Evolutionary conservation across 345 rosid genomes (phyloP).

Genomic region (Salix koriyanagi): DNA sequence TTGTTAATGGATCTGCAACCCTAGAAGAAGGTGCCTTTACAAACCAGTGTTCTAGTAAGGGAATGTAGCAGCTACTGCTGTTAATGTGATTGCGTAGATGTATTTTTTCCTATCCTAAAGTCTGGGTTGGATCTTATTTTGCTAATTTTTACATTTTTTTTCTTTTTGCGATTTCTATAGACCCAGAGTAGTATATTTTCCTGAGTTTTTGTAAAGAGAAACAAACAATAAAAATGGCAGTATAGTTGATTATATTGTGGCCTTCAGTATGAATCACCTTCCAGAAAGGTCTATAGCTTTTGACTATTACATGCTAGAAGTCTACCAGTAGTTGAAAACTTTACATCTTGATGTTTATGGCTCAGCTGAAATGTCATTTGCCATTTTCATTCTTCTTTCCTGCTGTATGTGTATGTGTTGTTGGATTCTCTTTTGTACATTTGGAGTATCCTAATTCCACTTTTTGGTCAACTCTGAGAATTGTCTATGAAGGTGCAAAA

Average conservation of each 20-base stretch:
- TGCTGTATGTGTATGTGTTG: no score
- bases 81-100: no score
- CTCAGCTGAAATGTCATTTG: not conserved
- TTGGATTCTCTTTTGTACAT: not conserved
- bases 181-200: no score
- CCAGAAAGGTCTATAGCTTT: constrained; percentile 2
- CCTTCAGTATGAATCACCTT: not conserved
- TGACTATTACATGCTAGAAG: not conserved
- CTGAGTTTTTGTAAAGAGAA: not conserved
- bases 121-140: not conserved
- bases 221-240: not conserved
- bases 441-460: not conserved
- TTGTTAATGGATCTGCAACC: constrained; percentile 30
- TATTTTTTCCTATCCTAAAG: not conserved
- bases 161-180: not conserved
- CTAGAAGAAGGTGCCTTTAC: constrained; percentile 22
- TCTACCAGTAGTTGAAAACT: not conserved
- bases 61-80: not conserved
- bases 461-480: not conserved
- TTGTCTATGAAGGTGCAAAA: not conserved
- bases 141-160: not conserved
- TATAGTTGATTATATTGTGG: not conserved
- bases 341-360: not conserved
- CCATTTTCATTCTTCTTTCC: not conserved
- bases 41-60: constrained; percentile 24